phyloP scores from a whole-genome alignment of 768 basidiomycete genomes.

The Neoboletus brunneissimus region DNA sequence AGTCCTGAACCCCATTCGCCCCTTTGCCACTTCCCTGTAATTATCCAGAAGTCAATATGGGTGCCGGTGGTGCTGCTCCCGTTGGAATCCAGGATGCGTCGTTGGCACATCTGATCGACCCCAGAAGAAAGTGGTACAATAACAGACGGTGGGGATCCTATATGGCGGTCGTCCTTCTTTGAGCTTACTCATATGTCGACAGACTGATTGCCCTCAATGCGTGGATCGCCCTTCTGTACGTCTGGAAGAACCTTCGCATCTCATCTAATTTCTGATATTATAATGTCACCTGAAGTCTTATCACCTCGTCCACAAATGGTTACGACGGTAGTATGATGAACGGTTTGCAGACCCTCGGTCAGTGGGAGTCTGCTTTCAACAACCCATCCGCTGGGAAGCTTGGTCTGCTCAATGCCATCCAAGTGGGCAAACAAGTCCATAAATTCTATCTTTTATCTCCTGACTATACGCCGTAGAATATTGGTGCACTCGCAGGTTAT shows the following conservation, averaged over 20 bases:
- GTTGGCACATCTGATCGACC: slow-evolving; percentile 58
- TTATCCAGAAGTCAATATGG: slow-evolving; percentile 42
- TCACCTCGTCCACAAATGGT: slow-evolving; percentile 74
- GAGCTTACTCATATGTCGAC: not conserved
- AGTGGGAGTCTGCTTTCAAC: slow-evolving; percentile 63
- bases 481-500: slow-evolving; percentile 64
- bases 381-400: slow-evolving; percentile 56
- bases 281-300: slow-evolving; percentile 43
- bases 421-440: slow-evolving; percentile 39
- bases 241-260: not conserved
- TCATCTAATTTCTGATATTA: not conserved
- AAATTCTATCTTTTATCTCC: not conserved
- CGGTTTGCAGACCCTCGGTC: slow-evolving; percentile 63
- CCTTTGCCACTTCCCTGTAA: not conserved
- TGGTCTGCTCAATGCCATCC: slow-evolving; percentile 72
- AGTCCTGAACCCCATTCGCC: slow-evolving; percentile 23
- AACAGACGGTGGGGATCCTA: slow-evolving; percentile 55
- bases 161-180: not conserved
- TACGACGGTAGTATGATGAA: slow-evolving; percentile 83
- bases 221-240: slow-evolving; percentile 68
- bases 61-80: slow-evolving; percentile 44
- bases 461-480: slow-evolving; percentile 44
- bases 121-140: slow-evolving; percentile 71
- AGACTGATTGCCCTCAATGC: slow-evolving; percentile 62
- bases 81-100: slow-evolving; percentile 30